Percentiles rank a stretch among this genome's conserved stretches.
phyloP scores from a whole-genome alignment of 2,329 filamentous ascomycete genomes.

The Hymenoscyphus fraxineus region DNA sequence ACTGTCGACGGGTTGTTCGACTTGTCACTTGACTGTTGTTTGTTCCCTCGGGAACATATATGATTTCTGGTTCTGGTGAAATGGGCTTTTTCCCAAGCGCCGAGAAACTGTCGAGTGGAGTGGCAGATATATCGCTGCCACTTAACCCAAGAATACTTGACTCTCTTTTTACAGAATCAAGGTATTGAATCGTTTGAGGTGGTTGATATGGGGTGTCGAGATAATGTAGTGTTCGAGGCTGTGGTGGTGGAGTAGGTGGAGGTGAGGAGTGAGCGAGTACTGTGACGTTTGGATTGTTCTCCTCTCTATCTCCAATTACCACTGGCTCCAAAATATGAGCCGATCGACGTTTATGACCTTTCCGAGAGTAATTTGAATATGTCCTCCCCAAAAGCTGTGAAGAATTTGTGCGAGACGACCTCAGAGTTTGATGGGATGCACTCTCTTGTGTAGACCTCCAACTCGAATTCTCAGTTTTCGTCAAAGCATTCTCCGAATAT shows the following conservation, averaged over 20 bases:
- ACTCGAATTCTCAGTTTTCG: conserved; percentile 19
- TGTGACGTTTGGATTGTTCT: conserved; percentile 11
- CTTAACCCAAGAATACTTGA: conserved; percentile 21
- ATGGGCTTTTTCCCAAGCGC: conserved; percentile 16
- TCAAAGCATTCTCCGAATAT: conserved; percentile 28
- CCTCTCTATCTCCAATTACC: conserved; percentile 12
- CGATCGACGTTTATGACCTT: conserved; percentile 26
- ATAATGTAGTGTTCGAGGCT: background rate
- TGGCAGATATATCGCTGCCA: conserved; percentile 27
- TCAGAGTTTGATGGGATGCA: conserved; percentile 1
- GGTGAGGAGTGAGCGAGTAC: conserved; percentile 6
- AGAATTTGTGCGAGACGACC: conserved; percentile 24
- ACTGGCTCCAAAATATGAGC: conserved; percentile 16
- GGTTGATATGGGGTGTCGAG: background rate
- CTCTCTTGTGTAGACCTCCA: conserved; percentile 31
- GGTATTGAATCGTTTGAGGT: background rate
- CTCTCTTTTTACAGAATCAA: background rate
- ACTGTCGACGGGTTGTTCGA: conserved; percentile 20
- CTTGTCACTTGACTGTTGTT: conserved; percentile 8
- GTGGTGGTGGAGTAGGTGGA: background rate
- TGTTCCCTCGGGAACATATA: conserved; percentile 8
- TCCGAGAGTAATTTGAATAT: conserved; percentile 32
- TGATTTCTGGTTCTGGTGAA: conserved; percentile 8
- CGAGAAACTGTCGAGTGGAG: conserved; percentile 26
- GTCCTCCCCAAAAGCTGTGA: conserved; percentile 18